These are phyloP conservation scores for Albugo laibachii DNA, from an alignment of 352 stramenopile species.

Conservation along the genomic window DNA sequence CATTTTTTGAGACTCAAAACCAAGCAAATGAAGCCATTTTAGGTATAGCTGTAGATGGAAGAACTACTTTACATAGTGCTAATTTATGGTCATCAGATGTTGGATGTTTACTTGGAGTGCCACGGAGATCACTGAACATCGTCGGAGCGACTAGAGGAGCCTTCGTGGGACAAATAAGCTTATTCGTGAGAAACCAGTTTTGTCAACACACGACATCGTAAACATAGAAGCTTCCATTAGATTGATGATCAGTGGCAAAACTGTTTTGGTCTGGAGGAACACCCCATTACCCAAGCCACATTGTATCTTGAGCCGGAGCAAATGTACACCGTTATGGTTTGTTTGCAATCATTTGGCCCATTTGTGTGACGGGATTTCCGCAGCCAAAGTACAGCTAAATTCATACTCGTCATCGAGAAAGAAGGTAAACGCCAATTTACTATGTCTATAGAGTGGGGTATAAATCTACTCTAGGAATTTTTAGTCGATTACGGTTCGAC, in stretches of 20 bases:
- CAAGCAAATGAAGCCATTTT: constrained; percentile 74
- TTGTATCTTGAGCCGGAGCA: constrained; percentile 25
- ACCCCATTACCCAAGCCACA: constrained; percentile 58
- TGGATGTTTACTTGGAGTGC: constrained; percentile 44
- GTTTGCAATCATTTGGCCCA: too few relatives aligned
- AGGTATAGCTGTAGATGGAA: constrained; percentile 12
- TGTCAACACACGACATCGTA: not conserved
- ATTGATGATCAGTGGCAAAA: constrained; percentile 28
- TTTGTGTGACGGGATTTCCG: not conserved
- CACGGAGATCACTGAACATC: constrained; percentile 55
- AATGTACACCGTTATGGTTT: constrained; percentile 15
- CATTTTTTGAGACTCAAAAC: constrained; percentile 59
- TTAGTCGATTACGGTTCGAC: constrained; percentile 73
- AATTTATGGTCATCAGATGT: constrained; percentile 17
- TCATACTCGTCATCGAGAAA: constrained; percentile 90
- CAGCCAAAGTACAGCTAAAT: constrained; percentile 32
- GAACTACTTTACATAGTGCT: not conserved
- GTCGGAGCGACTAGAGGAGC: constrained; percentile 65
- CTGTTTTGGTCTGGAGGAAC: constrained; percentile 32
- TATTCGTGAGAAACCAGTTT: not conserved
- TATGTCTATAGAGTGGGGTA: constrained; percentile 20
- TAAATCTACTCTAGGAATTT: constrained; percentile 79
- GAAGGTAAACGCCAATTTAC: constrained; percentile 41
- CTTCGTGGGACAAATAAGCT: constrained; percentile 30
- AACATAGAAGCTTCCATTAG: constrained; percentile 11